Evolutionary conservation across 1,284 basidiomycete species (phyloP), one percentile per base, ranked within the genome.

Genomic region (Cystobasidium slooffiae): DNA sequence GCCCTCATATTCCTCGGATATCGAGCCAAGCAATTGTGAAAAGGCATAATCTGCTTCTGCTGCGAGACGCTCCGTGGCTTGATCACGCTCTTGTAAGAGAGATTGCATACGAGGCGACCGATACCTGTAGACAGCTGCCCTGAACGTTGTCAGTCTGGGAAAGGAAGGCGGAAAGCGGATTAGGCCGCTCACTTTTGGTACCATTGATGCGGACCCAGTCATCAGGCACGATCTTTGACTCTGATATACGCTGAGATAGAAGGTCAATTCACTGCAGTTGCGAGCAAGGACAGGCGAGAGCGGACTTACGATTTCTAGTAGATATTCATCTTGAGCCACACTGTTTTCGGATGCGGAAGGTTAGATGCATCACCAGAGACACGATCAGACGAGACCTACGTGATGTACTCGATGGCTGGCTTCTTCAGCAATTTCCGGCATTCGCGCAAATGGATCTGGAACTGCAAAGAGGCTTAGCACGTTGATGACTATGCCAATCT

Each of bases 171-270:
- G 14, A 10, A 7, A 37, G 16, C 16, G 3, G 18, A 37, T 2
- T 22, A 14, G 5, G 41, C 14, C 20, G 44, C 53, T 8, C 43
- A 20, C 84, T 84, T 82, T 90, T 94, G 0, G 94, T 97, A 55
- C 91, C 92, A 75, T 53, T 92, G 63, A 94, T 85, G 49, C 91
- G 84, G 59, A 88, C 84, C 94, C 95, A 99, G 72, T 87, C 86
- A 6, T 87, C 86, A 0, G 96, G 96, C 3, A 93, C 88, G 12
- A 76, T 64, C 10, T 87, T 87, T 14, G 89, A 88, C 59, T 93
- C 91, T 7, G 85, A 85, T 64, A 88, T 89, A 64, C 89, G 88
- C 18, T 97, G 84, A 82, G 94, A 91, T 14, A 95, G 44, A 12
- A 70, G 72, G 56, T 24, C 58, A 72, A 31, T 16, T 66, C 22